Percentiles rank a stretch among this genome's conserved stretches.
Evolutionary conservation across 495 filamentous ascomycete species (phyloP).

Genomic region (Recurvomyces mirabilis): DNA sequence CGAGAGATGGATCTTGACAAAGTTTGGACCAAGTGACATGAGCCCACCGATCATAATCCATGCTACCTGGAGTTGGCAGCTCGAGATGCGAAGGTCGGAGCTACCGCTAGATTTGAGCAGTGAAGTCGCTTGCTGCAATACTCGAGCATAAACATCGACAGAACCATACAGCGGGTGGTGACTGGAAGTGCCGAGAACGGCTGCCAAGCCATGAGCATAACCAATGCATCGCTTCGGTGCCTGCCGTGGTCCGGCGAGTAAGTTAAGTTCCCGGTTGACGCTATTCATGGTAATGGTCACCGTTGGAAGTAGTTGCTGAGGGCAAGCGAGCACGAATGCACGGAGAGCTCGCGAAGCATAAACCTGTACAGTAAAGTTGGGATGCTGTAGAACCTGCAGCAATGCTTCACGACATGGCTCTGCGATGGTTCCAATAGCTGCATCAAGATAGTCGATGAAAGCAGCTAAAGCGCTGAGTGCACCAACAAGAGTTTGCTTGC

Average conservation of each 20-base stretch:
- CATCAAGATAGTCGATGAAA: slow-evolving; percentile 67
- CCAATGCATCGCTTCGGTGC: slow-evolving; percentile 78
- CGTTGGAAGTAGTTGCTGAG: slow-evolving; percentile 80
- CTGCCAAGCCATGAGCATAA: slow-evolving; percentile 85
- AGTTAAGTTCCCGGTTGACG: slow-evolving; percentile 70
- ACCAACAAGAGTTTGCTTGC: slow-evolving; percentile 71
- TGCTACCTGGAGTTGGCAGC: slow-evolving; percentile 91
- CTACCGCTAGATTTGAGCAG: slow-evolving; percentile 87
- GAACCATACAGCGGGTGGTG: slow-evolving; percentile 86
- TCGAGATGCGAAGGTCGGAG: slow-evolving; percentile 80
- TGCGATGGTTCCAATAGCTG: slow-evolving; percentile 62
- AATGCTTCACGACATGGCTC: slow-evolving; percentile 78
- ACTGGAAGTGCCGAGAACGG: slow-evolving; percentile 80
- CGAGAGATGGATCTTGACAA: slow-evolving; percentile 96
- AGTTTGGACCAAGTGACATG: slow-evolving; percentile 94
- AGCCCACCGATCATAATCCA: slow-evolving; percentile 95
- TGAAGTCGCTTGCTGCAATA: slow-evolving; percentile 81
- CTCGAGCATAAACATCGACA: slow-evolving; percentile 84
- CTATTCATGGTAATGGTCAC: slow-evolving; percentile 96
- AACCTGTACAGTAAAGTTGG: slow-evolving; percentile 91
- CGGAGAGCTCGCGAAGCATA: slow-evolving; percentile 76
- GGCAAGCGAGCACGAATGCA: slow-evolving; percentile 77
- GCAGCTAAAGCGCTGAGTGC: slow-evolving; percentile 70
- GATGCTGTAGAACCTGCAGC: slow-evolving; percentile 83
- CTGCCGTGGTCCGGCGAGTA: slow-evolving; percentile 63